Evolutionary conservation across 2,329 filamentous ascomycete species (phyloP).

Genomic region (Gremmenia infestans): DNA sequence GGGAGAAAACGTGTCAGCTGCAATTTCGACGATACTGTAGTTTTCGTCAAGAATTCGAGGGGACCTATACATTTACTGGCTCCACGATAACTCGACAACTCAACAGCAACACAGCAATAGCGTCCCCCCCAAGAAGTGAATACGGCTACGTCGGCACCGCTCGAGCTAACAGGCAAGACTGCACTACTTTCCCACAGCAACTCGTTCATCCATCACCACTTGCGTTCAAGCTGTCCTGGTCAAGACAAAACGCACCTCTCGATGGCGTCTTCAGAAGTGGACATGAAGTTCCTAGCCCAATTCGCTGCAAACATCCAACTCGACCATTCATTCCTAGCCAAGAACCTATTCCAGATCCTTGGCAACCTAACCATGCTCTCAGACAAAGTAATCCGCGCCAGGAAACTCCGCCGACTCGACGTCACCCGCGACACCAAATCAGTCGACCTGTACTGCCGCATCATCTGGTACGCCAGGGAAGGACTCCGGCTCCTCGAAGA

Average conservation of each 20-base stretch:
- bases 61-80: not conserved
- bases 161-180: not conserved
- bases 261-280: conserved; percentile 96
- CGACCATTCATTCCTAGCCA: conserved; percentile 73
- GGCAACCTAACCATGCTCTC: conserved; percentile 87
- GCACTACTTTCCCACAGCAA: not conserved
- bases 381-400: conserved; percentile 74
- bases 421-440: conserved; percentile 72
- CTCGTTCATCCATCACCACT: not conserved
- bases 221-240: not conserved
- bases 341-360: conserved; percentile 83
- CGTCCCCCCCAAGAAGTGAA: not conserved
- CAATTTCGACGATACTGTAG: not conserved
- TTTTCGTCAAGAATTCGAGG: not conserved
- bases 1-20: not conserved
- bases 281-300: conserved; percentile 92
- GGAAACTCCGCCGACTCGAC: conserved; percentile 79
- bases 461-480: conserved; percentile 92
- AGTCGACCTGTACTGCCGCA: conserved; percentile 80
- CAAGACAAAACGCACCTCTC: not conserved
- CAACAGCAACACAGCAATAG: not conserved
- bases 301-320: conserved; percentile 75
- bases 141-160: not conserved
- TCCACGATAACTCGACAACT: conserved; percentile 1
- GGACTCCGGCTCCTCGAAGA: conserved; percentile 82